These are phyloP conservation scores for Citrullus mucosospermus DNA, from an alignment of 306 rosid genomes.

Conservation along the genomic window DNA sequence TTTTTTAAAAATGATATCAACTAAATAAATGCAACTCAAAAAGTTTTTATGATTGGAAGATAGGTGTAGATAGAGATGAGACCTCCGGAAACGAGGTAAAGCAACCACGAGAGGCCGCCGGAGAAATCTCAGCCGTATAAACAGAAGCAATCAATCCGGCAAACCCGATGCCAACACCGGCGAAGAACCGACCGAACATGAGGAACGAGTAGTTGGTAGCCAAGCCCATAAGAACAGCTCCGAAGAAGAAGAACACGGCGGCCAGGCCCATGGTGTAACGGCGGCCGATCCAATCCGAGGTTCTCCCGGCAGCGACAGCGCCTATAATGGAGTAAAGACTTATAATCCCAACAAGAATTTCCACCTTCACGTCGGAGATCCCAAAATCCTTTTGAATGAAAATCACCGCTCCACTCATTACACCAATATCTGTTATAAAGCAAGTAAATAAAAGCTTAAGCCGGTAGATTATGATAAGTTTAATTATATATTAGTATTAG, in stretches of 20 bases:
- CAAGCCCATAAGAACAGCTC: conserved; percentile 80
- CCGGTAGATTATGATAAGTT: too few species aligned
- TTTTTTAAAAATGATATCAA: too few species aligned
- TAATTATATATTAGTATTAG: too few species aligned
- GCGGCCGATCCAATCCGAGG: conserved; percentile 89
- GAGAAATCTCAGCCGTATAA: conserved; percentile 72
- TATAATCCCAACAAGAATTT: conserved; percentile 55
- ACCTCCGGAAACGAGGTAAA: conserved; percentile 90
- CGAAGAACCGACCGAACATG: conserved; percentile 68
- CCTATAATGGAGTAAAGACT: conserved; percentile 59
- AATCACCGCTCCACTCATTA: conserved; percentile 78
- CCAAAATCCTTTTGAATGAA: conserved; percentile 45
- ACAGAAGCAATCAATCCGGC: conserved; percentile 74
- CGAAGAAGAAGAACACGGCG: conserved; percentile 50
- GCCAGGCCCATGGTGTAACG: conserved; percentile 66
- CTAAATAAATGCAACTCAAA: too few species aligned
- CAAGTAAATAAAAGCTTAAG: too few species aligned
- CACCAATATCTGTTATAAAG: conserved; percentile 59
- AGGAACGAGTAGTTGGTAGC: conserved; percentile 64
- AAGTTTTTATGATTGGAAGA: not conserved
- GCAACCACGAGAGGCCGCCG: conserved; percentile 75
- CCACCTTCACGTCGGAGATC: conserved; percentile 35
- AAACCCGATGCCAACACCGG: conserved; percentile 71
- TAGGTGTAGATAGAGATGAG: not conserved
- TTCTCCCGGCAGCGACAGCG: conserved; percentile 55